Percentiles rank a stretch among this genome's conserved stretches.
phyloP scores from a whole-genome alignment of 108 stramenopile species.

The Pseudonitzschia pungens region DNA sequence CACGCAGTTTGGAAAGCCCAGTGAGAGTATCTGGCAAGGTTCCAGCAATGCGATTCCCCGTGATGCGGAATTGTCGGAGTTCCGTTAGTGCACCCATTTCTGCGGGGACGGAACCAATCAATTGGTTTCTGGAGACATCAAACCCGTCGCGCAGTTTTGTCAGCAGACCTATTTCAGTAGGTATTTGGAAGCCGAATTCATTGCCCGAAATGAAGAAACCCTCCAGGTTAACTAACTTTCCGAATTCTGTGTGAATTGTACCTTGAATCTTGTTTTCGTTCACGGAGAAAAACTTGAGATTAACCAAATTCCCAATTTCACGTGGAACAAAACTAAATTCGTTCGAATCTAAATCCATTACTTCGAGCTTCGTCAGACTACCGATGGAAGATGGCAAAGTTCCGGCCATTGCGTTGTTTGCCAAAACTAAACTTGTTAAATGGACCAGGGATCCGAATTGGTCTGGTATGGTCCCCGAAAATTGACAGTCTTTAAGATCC shows the following conservation, averaged over 20 bases:
- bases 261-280: constrained; percentile 55
- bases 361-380: constrained; percentile 22
- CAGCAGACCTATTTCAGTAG: constrained; percentile 60
- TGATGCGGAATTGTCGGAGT: constrained; percentile 31
- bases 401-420: constrained; percentile 33
- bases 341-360: constrained; percentile 31
- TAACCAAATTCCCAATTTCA: constrained; percentile 31
- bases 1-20: constrained; percentile 20
- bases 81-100: constrained; percentile 36
- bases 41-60: constrained; percentile 32
- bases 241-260: constrained; percentile 57
- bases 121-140: constrained; percentile 56
- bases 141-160: constrained; percentile 44
- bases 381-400: constrained; percentile 24
- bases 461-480: constrained; percentile 20
- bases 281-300: constrained; percentile 34
- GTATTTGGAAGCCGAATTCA: constrained; percentile 56
- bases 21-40: constrained; percentile 20
- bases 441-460: constrained; percentile 21
- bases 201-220: constrained; percentile 50
- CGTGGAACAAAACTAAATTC: constrained; percentile 24
- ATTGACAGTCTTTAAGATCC: constrained; percentile 28
- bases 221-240: constrained; percentile 48
- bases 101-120: constrained; percentile 47
- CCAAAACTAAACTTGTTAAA: constrained; percentile 21